A percentile compares a stretch with the other conserved stretches of the same genome.
Conservation (phyloP, 129 eudicot genomes). For the Escallonia rubra region DNA sequence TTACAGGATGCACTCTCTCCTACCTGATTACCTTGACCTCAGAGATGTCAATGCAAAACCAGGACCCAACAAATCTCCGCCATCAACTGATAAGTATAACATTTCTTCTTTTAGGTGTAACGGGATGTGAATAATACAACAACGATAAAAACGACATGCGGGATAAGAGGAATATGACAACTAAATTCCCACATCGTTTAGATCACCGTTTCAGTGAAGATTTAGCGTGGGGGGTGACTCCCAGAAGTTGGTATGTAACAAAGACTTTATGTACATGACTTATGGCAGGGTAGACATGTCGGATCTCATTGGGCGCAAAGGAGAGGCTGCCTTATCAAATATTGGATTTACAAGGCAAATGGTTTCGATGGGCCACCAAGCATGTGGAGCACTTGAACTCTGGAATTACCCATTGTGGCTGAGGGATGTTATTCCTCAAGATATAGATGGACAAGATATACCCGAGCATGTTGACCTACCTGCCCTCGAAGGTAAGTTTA, state of each 20-base stretch:
- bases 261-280: not conserved
- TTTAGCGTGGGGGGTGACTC: too few species aligned
- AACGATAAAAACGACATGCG: too few species aligned
- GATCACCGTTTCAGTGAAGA: too few species aligned
- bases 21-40: slow-evolving; percentile 44
- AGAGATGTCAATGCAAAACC: slow-evolving; percentile 28
- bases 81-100: slow-evolving; percentile 26
- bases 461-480: slow-evolving; percentile 53
- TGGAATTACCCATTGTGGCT: slow-evolving; percentile 62
- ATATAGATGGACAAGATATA: slow-evolving; percentile 40
- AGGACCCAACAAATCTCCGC: slow-evolving; percentile 48
- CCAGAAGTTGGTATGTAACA: too few species aligned
- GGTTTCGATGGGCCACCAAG: slow-evolving; percentile 81
- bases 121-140: too few species aligned
- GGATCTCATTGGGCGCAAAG: slow-evolving; percentile 32
- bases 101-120: not conserved
- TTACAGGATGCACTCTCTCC: slow-evolving; percentile 46
- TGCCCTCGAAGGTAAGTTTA: slow-evolving; percentile 54
- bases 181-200: too few species aligned
- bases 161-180: too few species aligned
- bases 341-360: slow-evolving; percentile 46
- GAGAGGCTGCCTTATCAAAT: slow-evolving; percentile 30
- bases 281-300: slow-evolving; percentile 35
- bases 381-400: slow-evolving; percentile 60
- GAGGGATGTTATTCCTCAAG: slow-evolving; percentile 39